Evolutionary conservation across 2,329 filamentous ascomycete genomes (phyloP).

Genomic region (Bretziella fagacearum): DNA sequence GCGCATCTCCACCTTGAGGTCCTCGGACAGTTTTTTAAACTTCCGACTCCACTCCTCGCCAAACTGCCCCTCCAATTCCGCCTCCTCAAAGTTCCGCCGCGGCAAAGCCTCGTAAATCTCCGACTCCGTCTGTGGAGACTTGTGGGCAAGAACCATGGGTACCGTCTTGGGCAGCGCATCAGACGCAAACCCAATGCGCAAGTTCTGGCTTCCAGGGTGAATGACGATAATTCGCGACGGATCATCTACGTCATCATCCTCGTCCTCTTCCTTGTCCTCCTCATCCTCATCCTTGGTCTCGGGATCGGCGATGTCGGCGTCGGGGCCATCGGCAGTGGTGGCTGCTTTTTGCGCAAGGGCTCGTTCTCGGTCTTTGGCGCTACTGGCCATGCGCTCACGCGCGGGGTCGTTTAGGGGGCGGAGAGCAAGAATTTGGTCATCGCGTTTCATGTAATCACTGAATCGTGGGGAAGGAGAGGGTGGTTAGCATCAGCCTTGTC

Average conservation of each 20-base stretch:
- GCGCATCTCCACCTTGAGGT: slow-evolving; percentile 80
- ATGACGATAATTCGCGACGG: slow-evolving; percentile 89
- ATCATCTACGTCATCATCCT: slow-evolving; percentile 43
- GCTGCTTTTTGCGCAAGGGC: slow-evolving; percentile 49
- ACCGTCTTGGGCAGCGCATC: slow-evolving; percentile 89
- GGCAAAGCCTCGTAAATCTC: slow-evolving; percentile 70
- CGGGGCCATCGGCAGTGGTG: slow-evolving; percentile 16
- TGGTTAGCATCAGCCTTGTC: slow-evolving; percentile 12
- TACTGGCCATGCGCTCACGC: slow-evolving; percentile 67
- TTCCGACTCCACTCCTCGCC: slow-evolving; percentile 63
- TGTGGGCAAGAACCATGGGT: slow-evolving; percentile 79
- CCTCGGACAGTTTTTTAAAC: slow-evolving; percentile 67
- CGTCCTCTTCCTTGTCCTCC: slow-evolving; percentile 34
- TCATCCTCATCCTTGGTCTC: slow-evolving; percentile 29
- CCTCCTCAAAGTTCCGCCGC: slow-evolving; percentile 45
- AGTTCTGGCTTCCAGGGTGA: slow-evolving; percentile 86
- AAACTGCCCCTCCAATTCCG: slow-evolving; percentile 59
- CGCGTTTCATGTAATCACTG: slow-evolving; percentile 94
- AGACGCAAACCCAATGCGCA: slow-evolving; percentile 87
- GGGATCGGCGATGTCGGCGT: slow-evolving; percentile 37
- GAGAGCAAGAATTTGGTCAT: slow-evolving; percentile 85
- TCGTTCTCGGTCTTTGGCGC: slow-evolving; percentile 73
- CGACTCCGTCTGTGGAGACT: slow-evolving; percentile 60
- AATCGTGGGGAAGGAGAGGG: background rate
- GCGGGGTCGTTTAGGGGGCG: slow-evolving; percentile 77